phyloP scores from a whole-genome alignment of 225 moss, liverwort and hornwort genomes.

The Marchantia paleacea region DNA sequence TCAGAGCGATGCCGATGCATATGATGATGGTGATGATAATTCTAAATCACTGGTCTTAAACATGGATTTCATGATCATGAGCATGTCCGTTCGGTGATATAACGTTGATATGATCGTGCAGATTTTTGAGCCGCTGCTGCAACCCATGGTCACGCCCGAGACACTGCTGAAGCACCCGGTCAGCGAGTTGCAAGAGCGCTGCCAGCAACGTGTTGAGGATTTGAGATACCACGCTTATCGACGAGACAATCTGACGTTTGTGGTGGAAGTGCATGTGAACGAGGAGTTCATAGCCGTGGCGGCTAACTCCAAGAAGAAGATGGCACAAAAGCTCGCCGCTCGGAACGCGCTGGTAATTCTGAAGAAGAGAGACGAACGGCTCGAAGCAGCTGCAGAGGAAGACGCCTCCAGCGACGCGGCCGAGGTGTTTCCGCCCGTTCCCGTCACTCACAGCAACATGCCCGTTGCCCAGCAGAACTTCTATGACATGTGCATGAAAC shows the following conservation, averaged over 20 bases:
- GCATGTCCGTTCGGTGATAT: neutral
- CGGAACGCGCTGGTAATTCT: conserved; percentile 64
- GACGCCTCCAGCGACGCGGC: neutral
- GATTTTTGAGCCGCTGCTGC: conserved; percentile 73
- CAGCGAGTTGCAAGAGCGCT: conserved; percentile 81
- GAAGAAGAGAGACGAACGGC: conserved; percentile 54
- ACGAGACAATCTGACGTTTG: conserved; percentile 61
- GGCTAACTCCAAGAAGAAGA: conserved; percentile 74
- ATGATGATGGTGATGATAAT: neutral
- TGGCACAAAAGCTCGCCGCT: conserved; percentile 84
- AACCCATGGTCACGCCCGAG: conserved; percentile 79
- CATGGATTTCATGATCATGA: neutral
- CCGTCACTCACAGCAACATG: conserved; percentile 37
- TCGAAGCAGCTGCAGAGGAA: conserved; percentile 49
- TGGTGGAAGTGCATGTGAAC: conserved; percentile 70
- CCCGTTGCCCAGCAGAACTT: conserved; percentile 45
- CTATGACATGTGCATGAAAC: conserved; percentile 7
- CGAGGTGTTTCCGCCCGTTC: neutral
- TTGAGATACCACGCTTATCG: conserved; percentile 67
- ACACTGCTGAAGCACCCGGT: conserved; percentile 79
- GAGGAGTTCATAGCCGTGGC: conserved; percentile 75
- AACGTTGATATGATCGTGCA: conserved; percentile 3
- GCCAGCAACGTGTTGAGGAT: conserved; percentile 77
- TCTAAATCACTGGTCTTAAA: too few species aligned
- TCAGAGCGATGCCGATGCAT: neutral